Conservation (phyloP, 108 stramenopile species). For the Cyclostephanos tholiformis region DNA sequence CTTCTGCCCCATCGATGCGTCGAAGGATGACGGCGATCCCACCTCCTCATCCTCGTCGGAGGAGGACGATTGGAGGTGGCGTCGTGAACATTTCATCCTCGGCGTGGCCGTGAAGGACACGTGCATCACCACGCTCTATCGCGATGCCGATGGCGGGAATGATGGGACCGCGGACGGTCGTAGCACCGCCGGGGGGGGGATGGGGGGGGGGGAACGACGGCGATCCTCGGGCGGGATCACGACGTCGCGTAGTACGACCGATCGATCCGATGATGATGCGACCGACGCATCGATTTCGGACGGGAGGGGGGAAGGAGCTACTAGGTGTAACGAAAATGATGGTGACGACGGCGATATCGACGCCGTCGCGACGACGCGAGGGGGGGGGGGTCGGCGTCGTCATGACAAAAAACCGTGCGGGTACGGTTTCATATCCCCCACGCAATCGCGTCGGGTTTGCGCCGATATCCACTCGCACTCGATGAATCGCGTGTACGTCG, state of each 20-base stretch:
- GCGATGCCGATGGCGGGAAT: background rate
- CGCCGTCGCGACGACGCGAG: background rate
- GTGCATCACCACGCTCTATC: conserved; percentile 61
- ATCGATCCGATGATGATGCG: no score
- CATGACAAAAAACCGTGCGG: conserved; percentile 54
- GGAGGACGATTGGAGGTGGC: conserved; percentile 29
- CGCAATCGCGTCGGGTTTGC: conserved; percentile 24
- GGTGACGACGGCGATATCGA: background rate
- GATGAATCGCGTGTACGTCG: background rate
- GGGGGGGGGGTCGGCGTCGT: background rate
- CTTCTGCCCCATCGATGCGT: conserved; percentile 51
- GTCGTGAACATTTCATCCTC: conserved; percentile 53
- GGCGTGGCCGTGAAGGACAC: conserved; percentile 78
- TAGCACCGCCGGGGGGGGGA: no score
- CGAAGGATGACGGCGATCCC: conserved; percentile 9
- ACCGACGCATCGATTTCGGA: background rate
- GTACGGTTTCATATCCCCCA: conserved; percentile 58
- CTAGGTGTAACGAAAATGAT: no score
- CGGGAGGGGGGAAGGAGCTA: background rate
- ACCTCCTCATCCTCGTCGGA: background rate
- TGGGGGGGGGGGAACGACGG: background rate
- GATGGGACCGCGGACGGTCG: background rate
- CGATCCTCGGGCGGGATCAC: background rate
- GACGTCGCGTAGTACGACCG: no score
- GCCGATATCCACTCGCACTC: conserved; percentile 2